A percentile compares a stretch with the other conserved stretches of the same genome.
These are phyloP conservation scores for Eimeria maxima DNA, from an alignment of 169 alveolate genomes.

Conservation along the genomic window DNA sequence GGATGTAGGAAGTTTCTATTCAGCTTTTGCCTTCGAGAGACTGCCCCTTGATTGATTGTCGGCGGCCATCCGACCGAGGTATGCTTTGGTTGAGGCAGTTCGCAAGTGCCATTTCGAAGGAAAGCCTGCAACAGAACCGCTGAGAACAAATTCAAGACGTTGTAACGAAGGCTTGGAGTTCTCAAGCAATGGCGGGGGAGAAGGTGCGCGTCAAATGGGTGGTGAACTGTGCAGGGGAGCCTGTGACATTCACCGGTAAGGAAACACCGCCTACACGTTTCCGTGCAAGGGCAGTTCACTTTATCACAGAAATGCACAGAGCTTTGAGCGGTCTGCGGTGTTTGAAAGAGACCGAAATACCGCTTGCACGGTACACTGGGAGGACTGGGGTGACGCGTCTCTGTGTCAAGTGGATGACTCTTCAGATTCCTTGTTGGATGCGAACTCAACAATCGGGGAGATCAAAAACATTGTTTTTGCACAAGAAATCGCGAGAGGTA, in stretches of 20 bases:
- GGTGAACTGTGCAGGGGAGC: constrained; percentile 77
- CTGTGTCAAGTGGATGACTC: constrained; percentile 16
- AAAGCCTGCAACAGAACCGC: neutral
- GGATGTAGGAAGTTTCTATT: constrained; percentile 22
- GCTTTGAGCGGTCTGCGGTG: neutral
- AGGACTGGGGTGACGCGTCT: neutral
- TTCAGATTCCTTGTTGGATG: constrained; percentile 57
- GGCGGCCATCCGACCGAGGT: constrained; percentile 39
- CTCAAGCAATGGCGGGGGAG: constrained; percentile 65
- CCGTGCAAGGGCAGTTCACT: neutral
- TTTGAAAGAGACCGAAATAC: neutral
- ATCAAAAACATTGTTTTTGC: constrained; percentile 31
- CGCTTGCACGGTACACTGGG: neutral
- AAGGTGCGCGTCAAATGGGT: constrained; percentile 76
- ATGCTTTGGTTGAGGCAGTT: constrained; percentile 38
- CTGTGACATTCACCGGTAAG: constrained; percentile 68
- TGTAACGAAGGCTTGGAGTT: neutral
- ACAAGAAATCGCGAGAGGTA: constrained; percentile 58
- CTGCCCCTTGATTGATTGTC: neutral
- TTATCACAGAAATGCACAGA: neutral
- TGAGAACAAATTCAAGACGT: neutral
- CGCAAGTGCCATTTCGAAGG: constrained; percentile 7
- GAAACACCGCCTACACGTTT: neutral
- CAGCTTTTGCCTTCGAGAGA: neutral
- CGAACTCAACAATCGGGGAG: constrained; percentile 56